phyloP scores from a whole-genome alignment of 306 rosid genomes.

The Quillaja saponaria region DNA sequence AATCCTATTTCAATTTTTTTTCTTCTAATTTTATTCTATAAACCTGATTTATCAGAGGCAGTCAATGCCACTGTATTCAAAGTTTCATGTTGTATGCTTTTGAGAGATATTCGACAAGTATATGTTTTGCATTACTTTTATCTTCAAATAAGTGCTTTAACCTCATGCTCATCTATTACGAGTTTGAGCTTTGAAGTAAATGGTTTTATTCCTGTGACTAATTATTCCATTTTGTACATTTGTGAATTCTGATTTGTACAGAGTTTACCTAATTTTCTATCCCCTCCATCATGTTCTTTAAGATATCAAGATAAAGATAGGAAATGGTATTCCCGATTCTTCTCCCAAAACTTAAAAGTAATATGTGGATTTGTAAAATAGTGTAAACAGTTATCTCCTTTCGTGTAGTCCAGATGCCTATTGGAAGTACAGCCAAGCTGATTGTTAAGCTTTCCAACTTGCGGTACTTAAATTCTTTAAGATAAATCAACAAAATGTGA shows the following conservation, averaged over 20 bases:
- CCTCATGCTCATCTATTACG: slow-evolving; percentile 11
- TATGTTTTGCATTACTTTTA: not conserved
- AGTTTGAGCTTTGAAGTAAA: not conserved
- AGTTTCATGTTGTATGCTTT: slow-evolving; percentile 32
- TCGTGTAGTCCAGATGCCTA: no score
- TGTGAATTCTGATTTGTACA: not conserved
- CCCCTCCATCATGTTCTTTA: no score
- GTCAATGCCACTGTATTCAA: slow-evolving; percentile 35
- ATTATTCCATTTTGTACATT: not conserved
- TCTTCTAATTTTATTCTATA: slow-evolving; percentile 33
- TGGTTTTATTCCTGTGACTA: not conserved
- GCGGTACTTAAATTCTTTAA: not conserved
- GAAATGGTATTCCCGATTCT: no score
- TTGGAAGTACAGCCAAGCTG: no score
- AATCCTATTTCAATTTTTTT: slow-evolving; percentile 36
- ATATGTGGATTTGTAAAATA: no score
- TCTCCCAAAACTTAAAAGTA: no score
- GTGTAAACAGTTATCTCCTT: no score
- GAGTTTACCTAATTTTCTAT: not conserved
- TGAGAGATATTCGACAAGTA: not conserved
- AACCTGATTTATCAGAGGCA: slow-evolving; percentile 48
- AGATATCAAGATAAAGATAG: no score
- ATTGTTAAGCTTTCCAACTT: not conserved
- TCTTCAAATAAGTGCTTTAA: not conserved
- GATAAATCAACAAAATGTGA: not conserved